Evolutionary conservation across 352 stramenopile species (phyloP).

Genomic region (Thalassiosira sp.): DNA sequence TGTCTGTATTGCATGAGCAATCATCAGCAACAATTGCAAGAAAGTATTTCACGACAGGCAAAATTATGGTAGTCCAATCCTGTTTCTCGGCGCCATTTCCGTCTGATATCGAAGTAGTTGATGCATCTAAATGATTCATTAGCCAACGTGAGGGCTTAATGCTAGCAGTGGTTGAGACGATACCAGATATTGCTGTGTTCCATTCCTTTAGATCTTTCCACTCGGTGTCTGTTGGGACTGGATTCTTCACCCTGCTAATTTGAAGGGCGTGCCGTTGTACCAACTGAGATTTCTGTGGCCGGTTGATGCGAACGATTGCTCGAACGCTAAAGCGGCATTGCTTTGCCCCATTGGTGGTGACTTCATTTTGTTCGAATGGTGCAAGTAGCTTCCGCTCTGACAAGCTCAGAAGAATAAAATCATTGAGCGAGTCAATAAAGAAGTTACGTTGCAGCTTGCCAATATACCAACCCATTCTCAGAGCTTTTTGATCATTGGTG

Average conservation of each 20-base stretch:
- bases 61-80: slow-evolving; percentile 4
- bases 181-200: neutral
- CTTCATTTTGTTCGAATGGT: slow-evolving; percentile 9
- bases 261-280: neutral
- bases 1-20: neutral
- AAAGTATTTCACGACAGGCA: slow-evolving; percentile 8
- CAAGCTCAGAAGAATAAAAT: slow-evolving; percentile 6
- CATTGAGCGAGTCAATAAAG: neutral
- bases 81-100: neutral
- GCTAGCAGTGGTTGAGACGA: neutral
- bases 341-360: neutral
- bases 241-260: slow-evolving; percentile 10
- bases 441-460: slow-evolving; percentile 1
- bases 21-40: slow-evolving; percentile 11
- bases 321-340: neutral
- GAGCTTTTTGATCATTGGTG: slow-evolving; percentile 5
- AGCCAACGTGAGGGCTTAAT: slow-evolving; percentile 13
- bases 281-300: neutral
- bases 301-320: neutral
- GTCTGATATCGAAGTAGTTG: neutral
- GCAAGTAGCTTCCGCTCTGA: slow-evolving; percentile 17
- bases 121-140: slow-evolving; percentile 1
- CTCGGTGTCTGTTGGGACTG: slow-evolving; percentile 1
- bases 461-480: slow-evolving; percentile 14
- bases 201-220: slow-evolving; percentile 8